A percentile compares a stretch with the other conserved stretches of the same genome.
phyloP scores from a whole-genome alignment of 1,139 yeast species.

The Geotrichum bryndzae region DNA sequence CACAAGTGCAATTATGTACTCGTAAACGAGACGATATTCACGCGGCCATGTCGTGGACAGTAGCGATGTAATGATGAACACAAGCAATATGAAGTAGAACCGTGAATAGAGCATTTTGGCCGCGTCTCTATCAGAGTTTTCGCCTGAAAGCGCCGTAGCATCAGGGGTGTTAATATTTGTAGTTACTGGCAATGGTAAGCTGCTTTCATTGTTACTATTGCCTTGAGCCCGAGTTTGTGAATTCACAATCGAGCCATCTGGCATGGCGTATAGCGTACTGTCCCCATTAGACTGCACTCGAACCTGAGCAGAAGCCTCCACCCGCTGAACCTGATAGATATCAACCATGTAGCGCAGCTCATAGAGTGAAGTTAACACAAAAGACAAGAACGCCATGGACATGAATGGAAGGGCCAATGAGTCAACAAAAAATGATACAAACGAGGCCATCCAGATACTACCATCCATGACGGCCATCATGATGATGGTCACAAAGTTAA shows the following conservation, averaged over 20 bases:
- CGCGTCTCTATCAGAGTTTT: conserved; percentile 8
- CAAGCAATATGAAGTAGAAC: conserved; percentile 55
- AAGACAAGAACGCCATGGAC: conserved; percentile 63
- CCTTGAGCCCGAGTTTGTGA: not conserved
- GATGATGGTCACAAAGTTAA: conserved; percentile 58
- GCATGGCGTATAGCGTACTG: conserved; percentile 23
- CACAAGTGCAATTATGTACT: conserved; percentile 46
- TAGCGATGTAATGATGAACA: conserved; percentile 52
- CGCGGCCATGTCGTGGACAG: conserved; percentile 63
- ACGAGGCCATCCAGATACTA: conserved; percentile 53
- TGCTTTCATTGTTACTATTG: conserved; percentile 10
- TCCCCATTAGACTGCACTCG: conserved; percentile 29
- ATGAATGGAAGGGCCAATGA: conserved; percentile 61
- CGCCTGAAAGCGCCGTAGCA: not conserved
- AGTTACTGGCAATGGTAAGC: conserved; percentile 19
- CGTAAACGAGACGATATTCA: conserved; percentile 49
- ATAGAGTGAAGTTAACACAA: conserved; percentile 66
- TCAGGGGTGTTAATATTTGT: not conserved
- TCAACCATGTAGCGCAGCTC: conserved; percentile 70
- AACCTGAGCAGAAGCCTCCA: conserved; percentile 60
- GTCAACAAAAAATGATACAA: conserved; percentile 52
- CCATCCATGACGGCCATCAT: conserved; percentile 62
- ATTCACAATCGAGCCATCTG: conserved; percentile 24
- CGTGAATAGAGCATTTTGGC: conserved; percentile 48
- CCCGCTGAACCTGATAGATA: conserved; percentile 65